Conservation (phyloP, 257 asterid species). For the Przewalskia tangutica region DNA sequence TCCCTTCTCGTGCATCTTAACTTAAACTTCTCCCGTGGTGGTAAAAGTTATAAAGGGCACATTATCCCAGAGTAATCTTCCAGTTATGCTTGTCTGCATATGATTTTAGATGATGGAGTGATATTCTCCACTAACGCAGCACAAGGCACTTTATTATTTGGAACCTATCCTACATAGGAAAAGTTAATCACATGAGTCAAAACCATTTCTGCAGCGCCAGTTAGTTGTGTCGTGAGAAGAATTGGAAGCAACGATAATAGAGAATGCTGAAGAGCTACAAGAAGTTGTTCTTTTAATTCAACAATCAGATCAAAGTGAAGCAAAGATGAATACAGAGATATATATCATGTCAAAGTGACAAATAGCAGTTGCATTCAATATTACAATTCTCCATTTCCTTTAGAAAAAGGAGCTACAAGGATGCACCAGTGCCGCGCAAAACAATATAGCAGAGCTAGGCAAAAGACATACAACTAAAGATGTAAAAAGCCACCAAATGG, state of each 20-base stretch:
- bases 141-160: background rate
- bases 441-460: background rate
- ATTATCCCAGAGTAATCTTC: background rate
- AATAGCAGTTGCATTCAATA: background rate
- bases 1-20: background rate
- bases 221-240: background rate
- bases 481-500: background rate
- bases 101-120: background rate
- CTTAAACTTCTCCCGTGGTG: background rate
- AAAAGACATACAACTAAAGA: background rate
- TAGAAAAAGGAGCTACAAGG: background rate
- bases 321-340: background rate
- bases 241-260: background rate
- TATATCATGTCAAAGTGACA: background rate
- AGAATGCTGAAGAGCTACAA: background rate
- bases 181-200: background rate
- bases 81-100: background rate
- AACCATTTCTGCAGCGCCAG: background rate
- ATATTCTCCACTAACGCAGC: background rate
- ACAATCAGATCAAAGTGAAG: background rate
- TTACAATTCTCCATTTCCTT: background rate
- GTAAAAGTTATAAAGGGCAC: background rate
- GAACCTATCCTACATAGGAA: background rate
- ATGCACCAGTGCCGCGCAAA: background rate
- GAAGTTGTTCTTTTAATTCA: background rate